These are phyloP conservation scores for Trametes versicolor DNA, from an alignment of 1,284 basidiomycete genomes.

Conservation along the genomic window DNA sequence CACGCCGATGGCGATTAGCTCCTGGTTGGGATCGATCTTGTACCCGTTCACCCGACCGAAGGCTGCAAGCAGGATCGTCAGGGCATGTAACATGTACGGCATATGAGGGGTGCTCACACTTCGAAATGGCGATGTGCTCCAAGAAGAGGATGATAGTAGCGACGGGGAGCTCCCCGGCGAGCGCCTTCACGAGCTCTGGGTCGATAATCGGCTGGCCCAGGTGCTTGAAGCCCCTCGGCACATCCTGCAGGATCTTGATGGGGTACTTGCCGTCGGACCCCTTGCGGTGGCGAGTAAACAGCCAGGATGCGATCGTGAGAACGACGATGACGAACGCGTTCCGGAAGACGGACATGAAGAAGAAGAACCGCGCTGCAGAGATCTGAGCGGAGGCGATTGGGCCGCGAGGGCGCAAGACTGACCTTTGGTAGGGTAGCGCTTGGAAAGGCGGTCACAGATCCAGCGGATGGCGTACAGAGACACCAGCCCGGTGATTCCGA, in stretches of 20 bases:
- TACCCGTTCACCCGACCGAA: slow-evolving; percentile 97
- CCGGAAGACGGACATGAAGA: slow-evolving; percentile 85
- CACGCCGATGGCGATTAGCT: slow-evolving; percentile 96
- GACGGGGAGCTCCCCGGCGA: slow-evolving; percentile 85
- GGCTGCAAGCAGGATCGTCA: slow-evolving; percentile 54
- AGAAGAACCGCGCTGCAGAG: slow-evolving; percentile 69
- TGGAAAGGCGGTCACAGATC: slow-evolving; percentile 64
- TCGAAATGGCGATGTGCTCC: slow-evolving; percentile 96
- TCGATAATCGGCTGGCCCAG: slow-evolving; percentile 78
- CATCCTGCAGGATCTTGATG: slow-evolving; percentile 85
- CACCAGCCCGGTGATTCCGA: slow-evolving; percentile 82
- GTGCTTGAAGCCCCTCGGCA: slow-evolving; percentile 85
- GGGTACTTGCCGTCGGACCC: slow-evolving; percentile 72
- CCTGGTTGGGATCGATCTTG: slow-evolving; percentile 97
- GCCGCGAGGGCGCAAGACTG: slow-evolving; percentile 32
- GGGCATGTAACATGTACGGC: slow-evolving; percentile 1
- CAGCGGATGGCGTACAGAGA: slow-evolving; percentile 82
- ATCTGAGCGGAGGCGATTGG: slow-evolving; percentile 21
- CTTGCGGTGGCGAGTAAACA: slow-evolving; percentile 75
- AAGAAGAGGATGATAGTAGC: slow-evolving; percentile 94
- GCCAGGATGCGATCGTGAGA: slow-evolving; percentile 85
- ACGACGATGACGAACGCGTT: slow-evolving; percentile 89
- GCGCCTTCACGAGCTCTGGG: slow-evolving; percentile 66
- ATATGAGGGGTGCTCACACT: slow-evolving; percentile 62
- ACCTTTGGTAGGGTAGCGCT: slow-evolving; percentile 75